phyloP scores from a whole-genome alignment of 1,284 basidiomycete species.

The Chondrostereum purpureum region DNA sequence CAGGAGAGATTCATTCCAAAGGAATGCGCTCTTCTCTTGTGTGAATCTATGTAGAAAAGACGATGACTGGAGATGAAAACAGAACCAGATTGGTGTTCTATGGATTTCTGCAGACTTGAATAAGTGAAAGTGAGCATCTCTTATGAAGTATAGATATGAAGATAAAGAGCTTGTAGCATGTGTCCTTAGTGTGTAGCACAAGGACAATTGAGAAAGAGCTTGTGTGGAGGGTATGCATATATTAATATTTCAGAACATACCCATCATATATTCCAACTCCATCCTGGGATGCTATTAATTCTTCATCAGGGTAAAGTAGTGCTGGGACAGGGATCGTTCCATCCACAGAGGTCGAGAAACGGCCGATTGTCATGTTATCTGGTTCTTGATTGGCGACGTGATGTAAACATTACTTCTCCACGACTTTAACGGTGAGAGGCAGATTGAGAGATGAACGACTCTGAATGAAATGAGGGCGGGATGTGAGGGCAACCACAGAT shows the following conservation, averaged over 20 bases:
- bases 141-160: too few relatives aligned
- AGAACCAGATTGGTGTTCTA: conserved; percentile 65
- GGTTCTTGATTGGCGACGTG: too few relatives aligned
- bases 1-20: conserved; percentile 61
- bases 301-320: conserved; percentile 75
- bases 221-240: conserved; percentile 16
- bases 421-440: too few relatives aligned
- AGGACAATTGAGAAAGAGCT: too few relatives aligned
- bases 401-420: too few relatives aligned
- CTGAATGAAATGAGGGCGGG: too few relatives aligned
- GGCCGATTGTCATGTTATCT: conserved; percentile 55
- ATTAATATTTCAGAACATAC: conserved; percentile 33
- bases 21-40: conserved; percentile 41
- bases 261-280: conserved; percentile 86
- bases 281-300: conserved; percentile 66
- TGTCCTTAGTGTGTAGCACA: too few relatives aligned
- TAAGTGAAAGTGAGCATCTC: too few relatives aligned
- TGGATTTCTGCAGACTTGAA: conserved; percentile 70
- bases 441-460: too few relatives aligned
- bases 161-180: too few relatives aligned
- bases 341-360: conserved; percentile 51
- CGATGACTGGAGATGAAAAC: conserved; percentile 82
- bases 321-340: conserved; percentile 70
- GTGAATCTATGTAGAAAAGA: conserved; percentile 71
- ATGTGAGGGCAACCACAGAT: too few relatives aligned